Evolutionary conservation across 805 yeast genomes (phyloP).

Genomic region (Nadsonia fulvescens): DNA sequence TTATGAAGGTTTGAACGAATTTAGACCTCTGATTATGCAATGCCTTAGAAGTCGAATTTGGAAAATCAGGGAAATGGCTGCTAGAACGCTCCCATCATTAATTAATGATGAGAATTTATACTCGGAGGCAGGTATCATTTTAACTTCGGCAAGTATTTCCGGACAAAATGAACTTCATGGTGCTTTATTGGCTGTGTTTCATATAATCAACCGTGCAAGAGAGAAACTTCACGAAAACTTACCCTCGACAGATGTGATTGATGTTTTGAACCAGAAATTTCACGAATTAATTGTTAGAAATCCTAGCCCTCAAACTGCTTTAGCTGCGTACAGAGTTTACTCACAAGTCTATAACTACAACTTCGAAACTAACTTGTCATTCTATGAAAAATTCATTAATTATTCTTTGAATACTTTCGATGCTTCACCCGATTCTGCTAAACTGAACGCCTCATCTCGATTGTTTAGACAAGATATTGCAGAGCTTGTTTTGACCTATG

Average conservation of each 20-base stretch:
- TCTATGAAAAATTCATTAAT: too few species aligned
- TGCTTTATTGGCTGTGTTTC: slow-evolving; percentile 28
- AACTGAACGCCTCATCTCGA: slow-evolving; percentile 7
- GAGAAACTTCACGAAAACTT: too few species aligned
- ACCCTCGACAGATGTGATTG: too few species aligned
- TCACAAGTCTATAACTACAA: too few species aligned
- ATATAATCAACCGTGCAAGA: slow-evolving; percentile 17
- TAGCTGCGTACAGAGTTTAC: slow-evolving; percentile 10
- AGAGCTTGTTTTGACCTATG: not conserved
- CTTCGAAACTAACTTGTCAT: too few species aligned
- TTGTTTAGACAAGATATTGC: slow-evolving; percentile 9
- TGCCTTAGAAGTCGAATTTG: slow-evolving; percentile 42
- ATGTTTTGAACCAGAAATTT: slow-evolving; percentile 4
- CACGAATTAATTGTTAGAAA: slow-evolving; percentile 8
- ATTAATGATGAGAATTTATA: slow-evolving; percentile 17
- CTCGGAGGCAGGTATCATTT: too few species aligned
- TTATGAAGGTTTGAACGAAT: slow-evolving; percentile 32
- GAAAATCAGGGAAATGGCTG: slow-evolving; percentile 82
- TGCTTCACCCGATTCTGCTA: slow-evolving; percentile 1
- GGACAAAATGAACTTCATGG: slow-evolving; percentile 44
- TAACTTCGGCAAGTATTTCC: slow-evolving; percentile 9
- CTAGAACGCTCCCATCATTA: slow-evolving; percentile 44
- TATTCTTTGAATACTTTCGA: too few species aligned
- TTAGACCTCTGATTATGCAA: slow-evolving; percentile 28
- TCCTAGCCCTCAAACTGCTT: slow-evolving; percentile 11